Conservation (phyloP, 257 asterid genomes). For the Nicotiana tomentosiformis region DNA sequence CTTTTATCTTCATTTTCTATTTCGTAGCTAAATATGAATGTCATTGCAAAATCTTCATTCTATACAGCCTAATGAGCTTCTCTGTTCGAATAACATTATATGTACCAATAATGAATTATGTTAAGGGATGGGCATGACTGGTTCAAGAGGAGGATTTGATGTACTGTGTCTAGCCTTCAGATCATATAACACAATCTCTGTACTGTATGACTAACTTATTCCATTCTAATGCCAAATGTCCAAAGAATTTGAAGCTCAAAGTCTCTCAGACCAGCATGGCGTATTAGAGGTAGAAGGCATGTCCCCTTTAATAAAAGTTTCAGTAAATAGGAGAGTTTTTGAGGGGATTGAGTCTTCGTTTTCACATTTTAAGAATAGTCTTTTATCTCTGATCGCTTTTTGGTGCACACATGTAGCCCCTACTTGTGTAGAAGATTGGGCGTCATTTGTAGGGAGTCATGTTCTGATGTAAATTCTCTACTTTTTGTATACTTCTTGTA, state of each 20-base stretch:
- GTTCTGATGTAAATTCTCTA: no score
- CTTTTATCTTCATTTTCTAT: neutral
- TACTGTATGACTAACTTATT: neutral
- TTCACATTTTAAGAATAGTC: no score
- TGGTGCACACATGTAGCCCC: no score
- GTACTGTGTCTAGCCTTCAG: neutral
- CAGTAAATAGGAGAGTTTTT: neutral
- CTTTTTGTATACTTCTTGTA: no score
- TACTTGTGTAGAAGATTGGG: no score
- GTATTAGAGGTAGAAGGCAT: neutral
- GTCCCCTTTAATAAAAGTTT: neutral
- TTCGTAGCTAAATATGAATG: neutral
- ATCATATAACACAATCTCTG: slow-evolving; percentile 1
- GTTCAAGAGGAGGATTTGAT: neutral
- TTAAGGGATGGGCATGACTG: neutral
- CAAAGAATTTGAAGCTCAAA: neutral
- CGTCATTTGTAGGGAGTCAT: no score
- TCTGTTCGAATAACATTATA: neutral
- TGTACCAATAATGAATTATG: neutral
- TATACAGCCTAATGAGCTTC: neutral
- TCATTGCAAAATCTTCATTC: neutral
- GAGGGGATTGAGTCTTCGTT: no score
- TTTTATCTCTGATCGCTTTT: no score
- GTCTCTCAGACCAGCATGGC: neutral
- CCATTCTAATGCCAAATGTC: slow-evolving; percentile 2